phyloP scores from a whole-genome alignment of 164 flowering plant genomes.

The Macadamia tetraphylla region DNA sequence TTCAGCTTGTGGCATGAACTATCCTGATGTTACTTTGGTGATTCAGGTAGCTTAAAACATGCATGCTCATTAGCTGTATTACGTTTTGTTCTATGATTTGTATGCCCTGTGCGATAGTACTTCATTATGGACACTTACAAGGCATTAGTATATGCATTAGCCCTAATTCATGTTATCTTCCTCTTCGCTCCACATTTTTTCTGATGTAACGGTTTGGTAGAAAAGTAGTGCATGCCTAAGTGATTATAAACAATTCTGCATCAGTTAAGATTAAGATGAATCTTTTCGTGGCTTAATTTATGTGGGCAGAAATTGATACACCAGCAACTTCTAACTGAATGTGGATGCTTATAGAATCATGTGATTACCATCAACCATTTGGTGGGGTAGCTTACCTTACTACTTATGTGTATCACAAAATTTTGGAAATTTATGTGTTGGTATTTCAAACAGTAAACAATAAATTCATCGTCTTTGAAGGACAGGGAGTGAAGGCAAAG shows the following conservation, averaged over 20 bases:
- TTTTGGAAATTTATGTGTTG: conserved; percentile 43
- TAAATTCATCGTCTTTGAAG: conserved; percentile 94
- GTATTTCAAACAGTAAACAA: conserved; percentile 75
- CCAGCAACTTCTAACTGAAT: no score
- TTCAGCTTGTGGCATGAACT: conserved; percentile 51
- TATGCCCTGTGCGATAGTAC: no score
- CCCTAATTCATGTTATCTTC: neutral
- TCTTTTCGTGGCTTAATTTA: no score
- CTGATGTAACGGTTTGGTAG: neutral
- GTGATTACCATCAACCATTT: no score
- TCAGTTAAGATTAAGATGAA: no score
- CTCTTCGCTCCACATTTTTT: no score
- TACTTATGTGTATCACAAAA: neutral
- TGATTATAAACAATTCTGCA: no score
- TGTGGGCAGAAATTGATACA: no score
- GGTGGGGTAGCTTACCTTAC: neutral
- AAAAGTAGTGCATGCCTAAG: no score
- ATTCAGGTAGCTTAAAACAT: conserved; percentile 56
- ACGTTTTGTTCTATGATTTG: neutral
- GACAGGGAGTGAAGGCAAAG: conserved; percentile 91
- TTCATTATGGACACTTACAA: neutral
- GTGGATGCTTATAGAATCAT: no score
- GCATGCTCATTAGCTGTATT: neutral
- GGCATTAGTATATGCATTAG: neutral
- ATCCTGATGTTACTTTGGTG: conserved; percentile 55